Evolutionary conservation across 1,139 yeast genomes (phyloP).

Genomic region (Candida glucosophila): DNA sequence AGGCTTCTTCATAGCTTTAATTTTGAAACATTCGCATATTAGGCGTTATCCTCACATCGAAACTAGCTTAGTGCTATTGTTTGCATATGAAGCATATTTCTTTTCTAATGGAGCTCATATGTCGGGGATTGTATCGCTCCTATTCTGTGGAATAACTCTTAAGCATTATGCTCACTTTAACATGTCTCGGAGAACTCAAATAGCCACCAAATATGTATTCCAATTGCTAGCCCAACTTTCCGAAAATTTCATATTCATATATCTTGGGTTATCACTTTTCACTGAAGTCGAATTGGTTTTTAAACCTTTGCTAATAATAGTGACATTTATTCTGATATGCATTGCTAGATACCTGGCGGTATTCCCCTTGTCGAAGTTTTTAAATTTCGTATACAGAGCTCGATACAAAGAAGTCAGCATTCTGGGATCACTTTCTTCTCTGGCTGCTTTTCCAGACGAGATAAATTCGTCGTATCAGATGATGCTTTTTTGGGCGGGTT

Average conservation of each 20-base stretch:
- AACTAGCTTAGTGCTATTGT: constrained; percentile 80
- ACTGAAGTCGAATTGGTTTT: constrained; percentile 94
- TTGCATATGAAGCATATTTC: constrained; percentile 94
- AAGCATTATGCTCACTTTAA: constrained; percentile 96
- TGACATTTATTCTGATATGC: constrained; percentile 86
- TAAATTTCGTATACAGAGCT: constrained; percentile 70
- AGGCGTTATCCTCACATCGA: constrained; percentile 94
- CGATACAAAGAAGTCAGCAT: constrained; percentile 19
- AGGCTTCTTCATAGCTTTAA: constrained; percentile 82
- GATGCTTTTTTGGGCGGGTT: constrained; percentile 99
- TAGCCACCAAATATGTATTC: constrained; percentile 90
- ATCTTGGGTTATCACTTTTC: constrained; percentile 85
- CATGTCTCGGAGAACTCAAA: constrained; percentile 95
- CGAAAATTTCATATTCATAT: constrained; percentile 94
- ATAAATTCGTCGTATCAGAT: constrained; percentile 93
- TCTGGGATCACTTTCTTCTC: constrained; percentile 22
- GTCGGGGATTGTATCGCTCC: constrained; percentile 94
- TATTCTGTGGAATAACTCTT: constrained; percentile 93
- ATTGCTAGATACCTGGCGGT: constrained; percentile 97
- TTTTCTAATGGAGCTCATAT: constrained; percentile 98
- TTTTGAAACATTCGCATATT: constrained; percentile 86
- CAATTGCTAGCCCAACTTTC: constrained; percentile 90
- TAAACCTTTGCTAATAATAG: constrained; percentile 84
- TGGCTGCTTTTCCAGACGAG: constrained; percentile 50
- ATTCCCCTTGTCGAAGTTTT: constrained; percentile 79